These are phyloP conservation scores for Cladosporium colombiae DNA, from an alignment of 2,329 filamentous ascomycete genomes.

Conservation along the genomic window DNA sequence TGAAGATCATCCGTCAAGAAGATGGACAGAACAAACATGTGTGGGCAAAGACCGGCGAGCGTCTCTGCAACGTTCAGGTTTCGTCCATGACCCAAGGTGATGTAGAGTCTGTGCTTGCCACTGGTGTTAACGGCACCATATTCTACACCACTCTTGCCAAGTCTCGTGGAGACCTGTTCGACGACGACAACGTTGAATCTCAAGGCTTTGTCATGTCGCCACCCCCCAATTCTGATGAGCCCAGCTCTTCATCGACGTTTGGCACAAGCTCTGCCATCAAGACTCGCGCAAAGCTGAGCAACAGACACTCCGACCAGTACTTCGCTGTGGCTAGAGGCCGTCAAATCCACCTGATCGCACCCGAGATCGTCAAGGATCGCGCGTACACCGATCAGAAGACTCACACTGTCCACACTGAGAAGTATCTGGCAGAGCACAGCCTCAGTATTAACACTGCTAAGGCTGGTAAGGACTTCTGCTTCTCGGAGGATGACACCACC, in stretches of 20 bases:
- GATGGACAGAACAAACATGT: slow-evolving; percentile 89
- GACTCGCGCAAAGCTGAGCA: slow-evolving; percentile 89
- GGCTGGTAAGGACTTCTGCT: slow-evolving; percentile 96
- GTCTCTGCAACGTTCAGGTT: slow-evolving; percentile 90
- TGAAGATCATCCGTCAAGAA: slow-evolving; percentile 91
- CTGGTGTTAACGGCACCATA: slow-evolving; percentile 92
- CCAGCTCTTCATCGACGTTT: slow-evolving; percentile 71
- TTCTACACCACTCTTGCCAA: slow-evolving; percentile 88
- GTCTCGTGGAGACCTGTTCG: slow-evolving; percentile 75
- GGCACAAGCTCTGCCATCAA: slow-evolving; percentile 65
- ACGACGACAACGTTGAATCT: slow-evolving; percentile 75
- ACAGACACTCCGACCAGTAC: slow-evolving; percentile 77
- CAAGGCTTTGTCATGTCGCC: slow-evolving; percentile 89
- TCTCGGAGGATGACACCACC: slow-evolving; percentile 93
- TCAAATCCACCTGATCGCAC: slow-evolving; percentile 84
- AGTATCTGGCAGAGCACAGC: slow-evolving; percentile 80
- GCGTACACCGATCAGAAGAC: slow-evolving; percentile 54
- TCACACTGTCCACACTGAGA: slow-evolving; percentile 77
- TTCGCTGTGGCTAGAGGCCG: slow-evolving; percentile 96
- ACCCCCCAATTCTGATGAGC: slow-evolving; percentile 80
- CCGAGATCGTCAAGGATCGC: slow-evolving; percentile 53
- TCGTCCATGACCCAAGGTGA: slow-evolving; percentile 57
- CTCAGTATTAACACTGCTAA: slow-evolving; percentile 96
- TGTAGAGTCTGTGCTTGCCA: slow-evolving; percentile 83
- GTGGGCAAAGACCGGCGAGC: slow-evolving; percentile 87